Evolutionary conservation across 768 basidiomycete species (phyloP).

Genomic region (Pilatotrama ljubarskyi): DNA sequence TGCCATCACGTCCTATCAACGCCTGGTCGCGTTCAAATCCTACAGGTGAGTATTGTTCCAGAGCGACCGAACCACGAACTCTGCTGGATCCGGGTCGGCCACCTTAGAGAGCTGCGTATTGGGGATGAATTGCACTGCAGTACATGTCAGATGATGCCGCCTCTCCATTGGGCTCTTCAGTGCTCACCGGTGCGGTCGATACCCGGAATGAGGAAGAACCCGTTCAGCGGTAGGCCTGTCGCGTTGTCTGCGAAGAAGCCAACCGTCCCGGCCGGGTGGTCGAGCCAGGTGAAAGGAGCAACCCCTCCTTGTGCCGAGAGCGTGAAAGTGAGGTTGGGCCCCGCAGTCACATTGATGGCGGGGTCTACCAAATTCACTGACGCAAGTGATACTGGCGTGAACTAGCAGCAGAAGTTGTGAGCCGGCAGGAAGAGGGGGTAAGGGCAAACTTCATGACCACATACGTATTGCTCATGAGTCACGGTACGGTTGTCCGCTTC

Average conservation of each 20-base stretch:
- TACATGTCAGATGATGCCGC: neutral
- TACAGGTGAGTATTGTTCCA: constrained; percentile 3
- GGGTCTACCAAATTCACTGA: constrained; percentile 51
- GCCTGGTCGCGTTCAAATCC: no score
- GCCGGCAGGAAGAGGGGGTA: neutral
- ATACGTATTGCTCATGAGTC: constrained; percentile 54
- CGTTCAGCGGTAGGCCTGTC: constrained; percentile 47
- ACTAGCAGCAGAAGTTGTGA: constrained; percentile 37
- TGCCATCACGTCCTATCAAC: no score
- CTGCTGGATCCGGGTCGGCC: constrained; percentile 36
- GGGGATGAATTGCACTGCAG: constrained; percentile 43
- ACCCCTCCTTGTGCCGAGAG: constrained; percentile 56
- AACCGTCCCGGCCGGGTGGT: constrained; percentile 55
- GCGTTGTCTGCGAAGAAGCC: constrained; percentile 50
- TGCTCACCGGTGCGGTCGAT: constrained; percentile 51
- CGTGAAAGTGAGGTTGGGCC: constrained; percentile 44
- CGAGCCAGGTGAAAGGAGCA: constrained; percentile 59
- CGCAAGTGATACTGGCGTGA: constrained; percentile 52
- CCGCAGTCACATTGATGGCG: constrained; percentile 38
- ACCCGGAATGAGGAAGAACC: constrained; percentile 57
- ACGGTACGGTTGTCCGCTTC: constrained; percentile 38
- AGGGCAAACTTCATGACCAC: constrained; percentile 28
- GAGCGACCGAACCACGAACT: neutral
- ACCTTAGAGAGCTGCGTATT: constrained; percentile 43
- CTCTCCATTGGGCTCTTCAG: neutral